phyloP scores from a whole-genome alignment of 2,329 filamentous ascomycete species.

The Trichoderma cornu-damae region DNA sequence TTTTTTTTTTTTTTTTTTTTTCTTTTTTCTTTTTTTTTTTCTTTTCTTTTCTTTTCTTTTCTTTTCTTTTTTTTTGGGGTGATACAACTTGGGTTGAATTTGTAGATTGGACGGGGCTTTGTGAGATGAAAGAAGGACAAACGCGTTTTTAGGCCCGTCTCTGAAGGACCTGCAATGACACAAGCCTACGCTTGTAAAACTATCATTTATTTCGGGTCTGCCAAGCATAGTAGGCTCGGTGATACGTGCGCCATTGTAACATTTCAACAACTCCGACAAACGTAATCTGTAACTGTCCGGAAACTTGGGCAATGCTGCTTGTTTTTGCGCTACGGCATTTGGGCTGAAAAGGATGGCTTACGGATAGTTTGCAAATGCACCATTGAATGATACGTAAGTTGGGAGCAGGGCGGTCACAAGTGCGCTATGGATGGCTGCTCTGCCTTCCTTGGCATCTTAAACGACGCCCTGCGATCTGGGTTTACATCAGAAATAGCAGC shows the following conservation, averaged over 20 bases:
- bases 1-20: not conserved
- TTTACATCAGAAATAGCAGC: not conserved
- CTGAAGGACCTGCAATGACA: not conserved
- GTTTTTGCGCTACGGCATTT: not conserved
- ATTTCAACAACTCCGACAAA: not conserved
- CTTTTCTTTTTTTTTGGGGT: not conserved
- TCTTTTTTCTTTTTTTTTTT: not conserved
- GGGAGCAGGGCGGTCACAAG: too few species aligned
- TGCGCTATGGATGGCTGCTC: not conserved
- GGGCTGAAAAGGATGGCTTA: not conserved
- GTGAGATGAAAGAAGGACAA: slow-evolving; percentile 3
- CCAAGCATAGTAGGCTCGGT: not conserved
- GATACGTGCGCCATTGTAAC: not conserved
- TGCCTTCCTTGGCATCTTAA: not conserved
- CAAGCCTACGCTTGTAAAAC: too few species aligned
- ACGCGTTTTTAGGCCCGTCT: not conserved
- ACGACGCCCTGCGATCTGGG: not conserved
- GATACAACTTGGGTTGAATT: not conserved
- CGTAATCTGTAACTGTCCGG: not conserved
- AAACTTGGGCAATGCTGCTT: slow-evolving; percentile 3
- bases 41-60: not conserved
- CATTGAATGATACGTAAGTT: too few species aligned
- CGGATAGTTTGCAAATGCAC: not conserved
- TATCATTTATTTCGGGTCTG: not conserved
- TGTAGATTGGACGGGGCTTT: not conserved